These are phyloP conservation scores for Brassica carinata DNA, from an alignment of 345 rosid species.

Conservation along the genomic window DNA sequence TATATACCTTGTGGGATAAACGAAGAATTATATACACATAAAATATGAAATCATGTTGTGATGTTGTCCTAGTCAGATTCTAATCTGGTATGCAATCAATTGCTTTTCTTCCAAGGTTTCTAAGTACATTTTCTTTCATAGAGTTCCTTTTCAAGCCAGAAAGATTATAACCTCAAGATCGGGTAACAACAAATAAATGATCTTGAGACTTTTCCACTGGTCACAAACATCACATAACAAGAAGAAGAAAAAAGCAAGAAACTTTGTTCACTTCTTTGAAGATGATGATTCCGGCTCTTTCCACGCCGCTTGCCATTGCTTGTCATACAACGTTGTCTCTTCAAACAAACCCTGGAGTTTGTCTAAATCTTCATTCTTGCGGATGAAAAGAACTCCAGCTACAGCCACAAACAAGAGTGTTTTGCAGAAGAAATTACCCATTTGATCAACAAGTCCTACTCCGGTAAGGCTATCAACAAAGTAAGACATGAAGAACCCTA, in stretches of 20 bases:
- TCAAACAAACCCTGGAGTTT: slow-evolving; percentile 71
- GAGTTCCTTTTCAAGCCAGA: not conserved
- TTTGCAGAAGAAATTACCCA: slow-evolving; percentile 95
- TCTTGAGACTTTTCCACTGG: not conserved
- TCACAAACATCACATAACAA: slow-evolving; percentile 5
- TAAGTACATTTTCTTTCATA: slow-evolving; percentile 15
- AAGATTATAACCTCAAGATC: slow-evolving; percentile 19
- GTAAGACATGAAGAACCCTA: slow-evolving; percentile 98
- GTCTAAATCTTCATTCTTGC: slow-evolving; percentile 91
- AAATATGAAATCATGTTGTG: too few species aligned
- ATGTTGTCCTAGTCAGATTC: too few species aligned
- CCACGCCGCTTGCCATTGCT: slow-evolving; percentile 98
- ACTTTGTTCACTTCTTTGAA: slow-evolving; percentile 22
- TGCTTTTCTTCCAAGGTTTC: too few species aligned
- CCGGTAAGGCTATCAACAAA: slow-evolving; percentile 96
- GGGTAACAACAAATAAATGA: slow-evolving; percentile 20
- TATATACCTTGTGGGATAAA: too few species aligned
- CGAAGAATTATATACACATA: too few species aligned
- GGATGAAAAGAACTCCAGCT: slow-evolving; percentile 75
- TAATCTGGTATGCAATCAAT: too few species aligned
- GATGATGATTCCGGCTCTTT: slow-evolving; percentile 57
- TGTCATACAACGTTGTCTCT: slow-evolving; percentile 94
- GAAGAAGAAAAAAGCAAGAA: slow-evolving; percentile 5
- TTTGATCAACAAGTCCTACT: slow-evolving; percentile 94
- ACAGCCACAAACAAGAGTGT: slow-evolving; percentile 85